A percentile compares a stretch with the other conserved stretches of the same genome.
Evolutionary conservation across 2,329 filamentous ascomycete species (phyloP).

Genomic region (Zymoseptoria tritici): DNA sequence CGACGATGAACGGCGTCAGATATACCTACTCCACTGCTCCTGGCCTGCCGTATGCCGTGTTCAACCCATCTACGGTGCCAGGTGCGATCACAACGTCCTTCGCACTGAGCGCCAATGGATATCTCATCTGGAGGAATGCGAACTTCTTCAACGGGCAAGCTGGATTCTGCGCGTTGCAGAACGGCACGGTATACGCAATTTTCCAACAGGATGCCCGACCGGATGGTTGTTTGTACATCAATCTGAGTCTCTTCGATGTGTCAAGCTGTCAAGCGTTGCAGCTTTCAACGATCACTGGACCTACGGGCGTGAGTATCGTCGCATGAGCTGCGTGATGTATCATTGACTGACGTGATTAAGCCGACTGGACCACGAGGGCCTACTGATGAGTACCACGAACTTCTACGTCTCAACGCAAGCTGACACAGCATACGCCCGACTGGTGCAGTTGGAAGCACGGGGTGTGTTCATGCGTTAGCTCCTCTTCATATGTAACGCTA

Average conservation of each 20-base stretch:
- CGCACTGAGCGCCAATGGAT: conserved; percentile 14
- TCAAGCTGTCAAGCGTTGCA: conserved; percentile 19
- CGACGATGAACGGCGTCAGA: conserved; percentile 17
- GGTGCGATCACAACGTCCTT: conserved; percentile 23
- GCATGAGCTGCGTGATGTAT: not conserved
- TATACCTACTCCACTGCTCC: conserved; percentile 25
- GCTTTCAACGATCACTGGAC: conserved; percentile 17
- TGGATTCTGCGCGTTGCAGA: conserved; percentile 22
- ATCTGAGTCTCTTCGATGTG: conserved; percentile 21
- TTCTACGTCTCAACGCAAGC: conserved; percentile 6
- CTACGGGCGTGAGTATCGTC: conserved; percentile 3
- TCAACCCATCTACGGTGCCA: conserved; percentile 21
- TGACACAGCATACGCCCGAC: not conserved
- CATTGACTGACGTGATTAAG: not conserved
- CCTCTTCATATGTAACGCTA: not conserved
- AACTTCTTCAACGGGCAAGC: conserved; percentile 25
- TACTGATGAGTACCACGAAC: conserved; percentile 2
- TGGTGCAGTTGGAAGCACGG: conserved; percentile 4
- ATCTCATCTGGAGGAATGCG: conserved; percentile 21
- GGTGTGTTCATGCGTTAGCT: not conserved
- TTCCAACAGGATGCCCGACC: conserved; percentile 21
- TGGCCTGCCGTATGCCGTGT: conserved; percentile 16
- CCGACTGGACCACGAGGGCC: conserved; percentile 2
- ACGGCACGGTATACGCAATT: conserved; percentile 25
- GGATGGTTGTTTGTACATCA: conserved; percentile 20